Conservation (phyloP, 176 grass and related monocot genomes). For the Triticum urartu region DNA sequence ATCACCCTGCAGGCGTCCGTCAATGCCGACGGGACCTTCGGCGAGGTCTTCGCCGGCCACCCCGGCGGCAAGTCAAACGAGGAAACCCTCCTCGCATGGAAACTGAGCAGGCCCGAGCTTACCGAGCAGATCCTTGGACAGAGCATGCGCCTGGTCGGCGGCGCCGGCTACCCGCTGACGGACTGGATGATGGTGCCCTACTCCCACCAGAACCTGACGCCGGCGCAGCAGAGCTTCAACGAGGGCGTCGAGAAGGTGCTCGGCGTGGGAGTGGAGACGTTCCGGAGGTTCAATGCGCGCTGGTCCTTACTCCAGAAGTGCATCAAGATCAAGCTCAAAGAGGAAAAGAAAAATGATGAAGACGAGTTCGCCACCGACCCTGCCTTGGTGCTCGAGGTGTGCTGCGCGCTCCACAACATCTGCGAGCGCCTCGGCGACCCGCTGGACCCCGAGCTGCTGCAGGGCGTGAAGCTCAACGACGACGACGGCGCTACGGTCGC, state of each 20-base stretch:
- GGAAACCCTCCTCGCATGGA: conserved; percentile 57
- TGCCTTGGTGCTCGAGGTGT: conserved; percentile 67
- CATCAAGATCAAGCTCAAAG: conserved; percentile 51
- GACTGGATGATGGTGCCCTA: conserved; percentile 84
- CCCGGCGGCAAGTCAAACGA: conserved; percentile 60
- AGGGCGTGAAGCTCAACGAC: conserved; percentile 47
- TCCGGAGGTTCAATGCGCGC: conserved; percentile 55
- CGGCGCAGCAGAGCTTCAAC: conserved; percentile 84
- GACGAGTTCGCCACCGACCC: conserved; percentile 15
- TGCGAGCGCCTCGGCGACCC: conserved; percentile 66
- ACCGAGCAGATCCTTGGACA: neutral
- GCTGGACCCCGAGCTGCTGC: conserved; percentile 35
- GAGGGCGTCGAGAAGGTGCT: conserved; percentile 46
- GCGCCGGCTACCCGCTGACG: conserved; percentile 56
- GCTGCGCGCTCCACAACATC: conserved; percentile 90
- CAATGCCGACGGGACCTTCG: conserved; percentile 60
- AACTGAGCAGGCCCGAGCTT: conserved; percentile 19
- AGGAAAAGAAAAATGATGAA: too few species aligned
- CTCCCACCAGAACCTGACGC: conserved; percentile 70
- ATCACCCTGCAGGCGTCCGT: conserved; percentile 78
- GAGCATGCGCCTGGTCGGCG: conserved; percentile 58
- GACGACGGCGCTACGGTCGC: conserved; percentile 39
- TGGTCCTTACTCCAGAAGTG: conserved; percentile 78
- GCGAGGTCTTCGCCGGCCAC: conserved; percentile 72
- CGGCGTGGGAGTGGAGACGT: conserved; percentile 50